Conservation (phyloP, 2,329 filamentous ascomycete genomes). For the Pseudocercospora vitis region DNA sequence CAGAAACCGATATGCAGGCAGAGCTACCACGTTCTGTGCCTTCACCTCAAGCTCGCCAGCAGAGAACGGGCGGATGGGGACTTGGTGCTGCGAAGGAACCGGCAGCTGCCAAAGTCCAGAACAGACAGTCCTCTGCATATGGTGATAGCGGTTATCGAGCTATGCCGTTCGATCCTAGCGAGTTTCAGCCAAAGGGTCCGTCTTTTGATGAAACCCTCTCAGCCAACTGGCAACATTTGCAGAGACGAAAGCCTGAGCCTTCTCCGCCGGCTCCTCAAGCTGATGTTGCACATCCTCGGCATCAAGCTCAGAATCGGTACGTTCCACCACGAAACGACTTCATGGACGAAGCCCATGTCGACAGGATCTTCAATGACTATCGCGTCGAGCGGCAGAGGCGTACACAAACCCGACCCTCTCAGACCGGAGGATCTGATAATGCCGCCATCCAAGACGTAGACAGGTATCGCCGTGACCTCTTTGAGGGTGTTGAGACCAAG, state of each 20-base stretch:
- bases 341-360: constrained; percentile 15
- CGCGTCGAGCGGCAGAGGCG: no score
- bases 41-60: not conserved
- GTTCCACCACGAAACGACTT: constrained; percentile 2
- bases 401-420: not conserved
- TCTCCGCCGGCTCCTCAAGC: not conserved
- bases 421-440: not conserved
- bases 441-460: not conserved
- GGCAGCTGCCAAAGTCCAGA: not conserved
- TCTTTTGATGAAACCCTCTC: constrained; percentile 20
- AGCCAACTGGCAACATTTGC: constrained; percentile 32
- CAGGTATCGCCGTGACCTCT: not conserved
- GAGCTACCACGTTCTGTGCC: not conserved
- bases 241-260: constrained; percentile 16
- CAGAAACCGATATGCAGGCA: not conserved
- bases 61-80: not conserved
- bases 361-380: constrained; percentile 17
- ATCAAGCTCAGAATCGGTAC: constrained; percentile 11
- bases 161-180: constrained; percentile 24
- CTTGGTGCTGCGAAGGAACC: not conserved
- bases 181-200: constrained; percentile 9
- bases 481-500: not conserved
- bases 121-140: not conserved
- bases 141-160: constrained; percentile 25
- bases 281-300: not conserved